Percentiles rank a stretch among this genome's conserved stretches.
These are phyloP conservation scores for Paraleonurus japonicus DNA, from an alignment of 257 asterid genomes.

Conservation along the genomic window DNA sequence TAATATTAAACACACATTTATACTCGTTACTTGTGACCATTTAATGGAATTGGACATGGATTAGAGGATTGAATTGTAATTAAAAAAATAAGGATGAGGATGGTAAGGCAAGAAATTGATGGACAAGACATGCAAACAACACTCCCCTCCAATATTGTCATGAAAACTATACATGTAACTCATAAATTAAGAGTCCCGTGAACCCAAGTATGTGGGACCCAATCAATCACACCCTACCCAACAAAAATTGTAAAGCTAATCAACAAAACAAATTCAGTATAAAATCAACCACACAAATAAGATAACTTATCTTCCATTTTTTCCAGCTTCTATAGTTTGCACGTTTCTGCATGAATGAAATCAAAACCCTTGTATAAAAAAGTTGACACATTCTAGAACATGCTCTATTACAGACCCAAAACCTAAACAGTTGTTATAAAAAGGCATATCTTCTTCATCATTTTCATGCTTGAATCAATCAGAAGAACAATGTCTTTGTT, in stretches of 20 bases:
- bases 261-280: background rate
- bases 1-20: background rate
- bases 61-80: background rate
- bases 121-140: conserved; percentile 29
- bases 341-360: background rate
- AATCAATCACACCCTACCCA: conserved; percentile 20
- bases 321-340: background rate
- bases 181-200: conserved; percentile 42
- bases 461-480: background rate
- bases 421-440: background rate
- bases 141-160: background rate
- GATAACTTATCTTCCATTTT: conserved; percentile 1
- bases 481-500: conserved; percentile 34
- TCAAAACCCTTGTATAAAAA: background rate
- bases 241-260: conserved; percentile 10
- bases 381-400: background rate
- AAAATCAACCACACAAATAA: conserved; percentile 7
- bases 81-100: background rate
- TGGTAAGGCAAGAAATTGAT: background rate
- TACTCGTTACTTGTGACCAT: background rate
- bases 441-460: background rate
- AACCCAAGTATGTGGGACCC: conserved; percentile 45
- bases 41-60: background rate
- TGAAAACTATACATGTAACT: background rate
- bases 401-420: background rate